These are phyloP conservation scores for Neurospora sp. DNA, from an alignment of 495 filamentous ascomycete genomes.

Conservation along the genomic window DNA sequence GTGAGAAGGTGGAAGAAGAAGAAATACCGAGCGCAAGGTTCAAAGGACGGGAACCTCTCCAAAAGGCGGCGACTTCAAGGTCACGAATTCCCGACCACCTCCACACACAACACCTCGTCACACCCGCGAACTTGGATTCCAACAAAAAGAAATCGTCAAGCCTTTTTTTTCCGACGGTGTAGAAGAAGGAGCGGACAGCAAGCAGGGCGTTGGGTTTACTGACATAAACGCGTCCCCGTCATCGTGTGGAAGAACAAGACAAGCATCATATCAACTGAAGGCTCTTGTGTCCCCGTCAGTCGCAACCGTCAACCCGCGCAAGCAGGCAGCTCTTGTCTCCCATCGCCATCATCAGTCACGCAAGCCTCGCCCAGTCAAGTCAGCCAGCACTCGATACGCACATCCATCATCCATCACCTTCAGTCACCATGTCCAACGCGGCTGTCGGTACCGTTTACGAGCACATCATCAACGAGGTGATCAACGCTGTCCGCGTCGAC, in stretches of 20 bases:
- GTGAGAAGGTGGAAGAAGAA: neutral
- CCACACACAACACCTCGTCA: neutral
- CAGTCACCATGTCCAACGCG: constrained; percentile 42
- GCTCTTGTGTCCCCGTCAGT: neutral
- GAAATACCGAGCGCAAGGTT: neutral
- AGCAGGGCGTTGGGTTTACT: neutral
- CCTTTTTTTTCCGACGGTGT: neutral
- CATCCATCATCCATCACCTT: neutral
- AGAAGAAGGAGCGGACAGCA: neutral
- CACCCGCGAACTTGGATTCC: neutral
- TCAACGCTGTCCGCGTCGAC: constrained; percentile 77
- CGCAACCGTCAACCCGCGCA: neutral
- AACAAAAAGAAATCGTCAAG: neutral
- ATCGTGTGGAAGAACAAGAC: neutral
- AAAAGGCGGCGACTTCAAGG: neutral
- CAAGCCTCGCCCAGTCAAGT: neutral
- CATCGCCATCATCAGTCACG: neutral
- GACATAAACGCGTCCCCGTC: neutral
- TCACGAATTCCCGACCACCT: neutral
- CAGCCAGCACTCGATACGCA: neutral
- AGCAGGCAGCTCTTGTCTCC: neutral
- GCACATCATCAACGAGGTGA: constrained; percentile 84
- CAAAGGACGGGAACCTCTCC: neutral
- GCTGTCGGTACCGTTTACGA: constrained; percentile 67
- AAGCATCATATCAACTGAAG: neutral